Evolutionary conservation across 805 yeast genomes (phyloP).

Genomic region (Teunomyces stri): DNA sequence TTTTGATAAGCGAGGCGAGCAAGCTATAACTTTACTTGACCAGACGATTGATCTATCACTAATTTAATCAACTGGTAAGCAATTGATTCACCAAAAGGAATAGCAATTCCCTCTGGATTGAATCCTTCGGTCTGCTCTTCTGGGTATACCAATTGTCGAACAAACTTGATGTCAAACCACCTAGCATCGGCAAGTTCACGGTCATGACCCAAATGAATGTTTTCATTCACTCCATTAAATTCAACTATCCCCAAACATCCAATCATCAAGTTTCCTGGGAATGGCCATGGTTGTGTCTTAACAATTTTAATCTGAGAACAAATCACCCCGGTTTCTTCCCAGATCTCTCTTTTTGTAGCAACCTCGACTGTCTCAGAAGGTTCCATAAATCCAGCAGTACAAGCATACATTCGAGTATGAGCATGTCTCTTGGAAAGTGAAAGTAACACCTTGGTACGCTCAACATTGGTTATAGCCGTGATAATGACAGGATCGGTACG

Average conservation of each 20-base stretch:
- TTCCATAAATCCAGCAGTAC: constrained; percentile 95
- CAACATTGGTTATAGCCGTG: constrained; percentile 67
- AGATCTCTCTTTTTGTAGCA: constrained; percentile 83
- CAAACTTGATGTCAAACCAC: constrained; percentile 68
- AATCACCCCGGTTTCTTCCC: constrained; percentile 92
- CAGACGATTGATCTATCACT: constrained; percentile 29
- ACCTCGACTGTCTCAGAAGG: constrained; percentile 91
- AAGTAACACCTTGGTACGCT: constrained; percentile 60
- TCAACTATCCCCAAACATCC: constrained; percentile 86
- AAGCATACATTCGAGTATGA: constrained; percentile 59
- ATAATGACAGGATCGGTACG: constrained; percentile 89
- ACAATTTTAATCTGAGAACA: constrained; percentile 57
- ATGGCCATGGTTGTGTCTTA: constrained; percentile 96
- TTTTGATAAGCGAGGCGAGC: too few relatives aligned
- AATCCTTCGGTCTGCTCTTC: constrained; percentile 17
- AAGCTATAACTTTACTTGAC: not conserved
- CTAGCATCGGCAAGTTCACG: constrained; percentile 81
- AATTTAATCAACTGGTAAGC: constrained; percentile 44
- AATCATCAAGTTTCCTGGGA: constrained; percentile 88
- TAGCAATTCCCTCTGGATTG: constrained; percentile 35
- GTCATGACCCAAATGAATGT: constrained; percentile 73
- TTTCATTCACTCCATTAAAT: constrained; percentile 61
- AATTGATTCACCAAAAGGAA: constrained; percentile 45
- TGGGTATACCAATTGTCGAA: constrained; percentile 38
- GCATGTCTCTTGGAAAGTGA: constrained; percentile 69